These are phyloP conservation scores for Candida glucosophila DNA, from an alignment of 1,139 yeast genomes.

Conservation along the genomic window DNA sequence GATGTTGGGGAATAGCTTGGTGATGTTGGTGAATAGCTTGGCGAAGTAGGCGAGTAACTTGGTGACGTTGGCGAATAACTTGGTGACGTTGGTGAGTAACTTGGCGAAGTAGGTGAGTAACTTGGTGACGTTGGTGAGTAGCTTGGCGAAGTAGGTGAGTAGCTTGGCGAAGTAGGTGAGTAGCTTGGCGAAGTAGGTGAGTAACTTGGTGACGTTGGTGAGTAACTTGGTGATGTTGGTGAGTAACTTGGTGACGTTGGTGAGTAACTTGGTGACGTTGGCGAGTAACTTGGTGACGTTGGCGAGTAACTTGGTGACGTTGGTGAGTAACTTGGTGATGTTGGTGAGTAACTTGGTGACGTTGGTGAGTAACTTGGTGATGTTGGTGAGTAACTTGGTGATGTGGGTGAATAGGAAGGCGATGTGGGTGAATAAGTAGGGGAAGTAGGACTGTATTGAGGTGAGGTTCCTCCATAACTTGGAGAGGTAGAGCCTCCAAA, in stretches of 20 bases:
- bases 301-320: constrained; percentile 52
- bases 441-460: constrained; percentile 33
- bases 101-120: constrained; percentile 45
- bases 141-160: constrained; percentile 66
- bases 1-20: constrained; percentile 43
- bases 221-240: constrained; percentile 67
- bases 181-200: constrained; percentile 69
- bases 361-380: constrained; percentile 70
- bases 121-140: constrained; percentile 71
- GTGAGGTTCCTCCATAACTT: constrained; percentile 42
- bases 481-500: constrained; percentile 55
- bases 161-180: constrained; percentile 62
- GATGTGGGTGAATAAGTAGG: constrained; percentile 44
- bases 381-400: constrained; percentile 69
- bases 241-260: constrained; percentile 71
- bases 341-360: constrained; percentile 55
- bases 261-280: constrained; percentile 63
- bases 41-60: constrained; percentile 57
- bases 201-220: constrained; percentile 65
- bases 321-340: constrained; percentile 43
- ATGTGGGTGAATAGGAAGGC: constrained; percentile 55
- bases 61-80: constrained; percentile 57
- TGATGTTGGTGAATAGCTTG: constrained; percentile 44
- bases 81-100: constrained; percentile 58
- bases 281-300: constrained; percentile 66